These are phyloP conservation scores for Morella rubra DNA, from an alignment of 306 rosid genomes.

Conservation along the genomic window DNA sequence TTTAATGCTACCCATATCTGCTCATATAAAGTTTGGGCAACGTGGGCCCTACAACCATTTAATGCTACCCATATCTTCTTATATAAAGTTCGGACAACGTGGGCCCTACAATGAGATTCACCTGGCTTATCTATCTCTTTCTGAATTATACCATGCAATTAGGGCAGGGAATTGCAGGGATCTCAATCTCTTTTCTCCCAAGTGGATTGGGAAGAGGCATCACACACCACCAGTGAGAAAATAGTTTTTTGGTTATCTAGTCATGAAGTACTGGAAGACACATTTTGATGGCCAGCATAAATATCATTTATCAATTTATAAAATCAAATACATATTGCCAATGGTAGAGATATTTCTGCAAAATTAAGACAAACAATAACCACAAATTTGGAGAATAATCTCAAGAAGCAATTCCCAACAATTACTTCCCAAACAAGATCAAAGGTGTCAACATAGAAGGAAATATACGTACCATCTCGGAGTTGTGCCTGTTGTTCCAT, in stretches of 20 bases:
- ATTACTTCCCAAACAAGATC: neutral
- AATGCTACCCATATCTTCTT: no score
- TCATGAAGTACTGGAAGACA: neutral
- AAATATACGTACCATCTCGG: constrained; percentile 67
- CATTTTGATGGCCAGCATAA: neutral
- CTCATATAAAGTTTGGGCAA: no score
- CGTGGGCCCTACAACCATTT: no score
- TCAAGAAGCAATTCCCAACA: neutral
- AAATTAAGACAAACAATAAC: neutral
- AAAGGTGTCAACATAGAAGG: constrained; percentile 10
- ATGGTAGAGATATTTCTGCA: neutral
- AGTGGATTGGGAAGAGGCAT: neutral
- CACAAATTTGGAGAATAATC: neutral
- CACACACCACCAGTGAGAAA: neutral
- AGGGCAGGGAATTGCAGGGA: no score
- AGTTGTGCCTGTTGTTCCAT: constrained; percentile 98
- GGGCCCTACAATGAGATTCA: no score
- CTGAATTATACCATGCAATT: no score
- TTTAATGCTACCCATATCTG: no score
- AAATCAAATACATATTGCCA: no score
- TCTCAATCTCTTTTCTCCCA: no score
- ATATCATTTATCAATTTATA: no score
- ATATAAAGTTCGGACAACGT: no score
- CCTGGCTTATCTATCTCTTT: no score
- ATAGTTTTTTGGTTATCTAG: neutral